Evolutionary conservation across 202 grass and related monocot genomes (phyloP).

Genomic region (Digitaria exilis): DNA sequence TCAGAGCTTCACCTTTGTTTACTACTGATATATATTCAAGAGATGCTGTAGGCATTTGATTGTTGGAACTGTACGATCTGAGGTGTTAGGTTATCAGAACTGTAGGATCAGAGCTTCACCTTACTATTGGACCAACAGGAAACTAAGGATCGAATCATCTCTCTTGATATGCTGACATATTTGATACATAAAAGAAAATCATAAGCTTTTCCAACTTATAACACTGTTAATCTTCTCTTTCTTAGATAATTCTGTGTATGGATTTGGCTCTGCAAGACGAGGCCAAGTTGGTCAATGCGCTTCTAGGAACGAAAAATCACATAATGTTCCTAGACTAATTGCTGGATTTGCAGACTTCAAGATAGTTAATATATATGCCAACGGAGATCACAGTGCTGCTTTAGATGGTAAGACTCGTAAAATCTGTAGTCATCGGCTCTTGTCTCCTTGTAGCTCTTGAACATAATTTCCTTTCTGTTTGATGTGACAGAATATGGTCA

Average conservation of each 20-base stretch:
- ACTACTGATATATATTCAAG: no score
- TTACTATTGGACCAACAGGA: background rate
- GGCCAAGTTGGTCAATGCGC: constrained; percentile 74
- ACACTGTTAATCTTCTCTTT: constrained; percentile 32
- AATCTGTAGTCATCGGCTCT: constrained; percentile 14
- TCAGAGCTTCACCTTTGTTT: background rate
- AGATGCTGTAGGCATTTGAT: background rate
- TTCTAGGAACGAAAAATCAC: constrained; percentile 53
- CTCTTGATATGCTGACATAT: background rate
- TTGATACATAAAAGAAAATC: background rate
- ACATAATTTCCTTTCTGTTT: constrained; percentile 26
- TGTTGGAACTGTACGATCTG: background rate
- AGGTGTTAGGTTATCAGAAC: background rate
- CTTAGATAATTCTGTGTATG: constrained; percentile 68
- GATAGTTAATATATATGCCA: constrained; percentile 72
- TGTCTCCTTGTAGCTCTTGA: background rate
- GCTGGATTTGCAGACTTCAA: constrained; percentile 62
- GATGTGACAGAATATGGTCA: constrained; percentile 60
- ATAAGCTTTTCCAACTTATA: constrained; percentile 9
- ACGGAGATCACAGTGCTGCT: constrained; percentile 95
- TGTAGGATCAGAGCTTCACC: background rate
- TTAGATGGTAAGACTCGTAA: constrained; percentile 60
- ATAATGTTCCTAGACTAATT: constrained; percentile 69
- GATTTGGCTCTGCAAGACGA: constrained; percentile 78
- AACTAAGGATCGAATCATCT: background rate